phyloP scores from a whole-genome alignment of 352 stramenopile genomes.

The Lagenidium sp. region DNA sequence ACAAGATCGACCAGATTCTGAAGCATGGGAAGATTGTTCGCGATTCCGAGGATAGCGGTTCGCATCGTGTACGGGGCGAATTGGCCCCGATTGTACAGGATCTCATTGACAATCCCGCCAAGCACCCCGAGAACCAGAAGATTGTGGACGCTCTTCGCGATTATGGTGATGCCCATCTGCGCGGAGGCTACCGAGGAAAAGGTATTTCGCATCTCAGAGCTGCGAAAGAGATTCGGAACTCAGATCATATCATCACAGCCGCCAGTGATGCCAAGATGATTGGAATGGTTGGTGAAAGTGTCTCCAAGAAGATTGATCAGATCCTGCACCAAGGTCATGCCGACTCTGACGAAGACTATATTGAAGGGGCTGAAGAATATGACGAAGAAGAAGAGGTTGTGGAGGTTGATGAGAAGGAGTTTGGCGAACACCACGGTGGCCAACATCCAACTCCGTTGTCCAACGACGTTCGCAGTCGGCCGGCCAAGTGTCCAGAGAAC shows the following conservation, averaged over 20 bases:
- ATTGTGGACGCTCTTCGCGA: constrained; percentile 59
- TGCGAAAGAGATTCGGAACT: constrained; percentile 43
- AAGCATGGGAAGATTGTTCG: constrained; percentile 51
- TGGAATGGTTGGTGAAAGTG: constrained; percentile 39
- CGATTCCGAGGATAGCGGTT: constrained; percentile 18
- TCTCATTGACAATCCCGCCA: constrained; percentile 44
- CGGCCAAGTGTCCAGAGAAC: constrained; percentile 34
- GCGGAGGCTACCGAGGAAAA: constrained; percentile 49
- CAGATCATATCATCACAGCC: constrained; percentile 38
- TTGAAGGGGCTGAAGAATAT: constrained; percentile 44
- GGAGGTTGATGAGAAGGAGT: constrained; percentile 14
- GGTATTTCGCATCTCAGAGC: constrained; percentile 73
- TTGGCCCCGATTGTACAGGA: constrained; percentile 65
- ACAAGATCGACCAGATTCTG: constrained; percentile 78
- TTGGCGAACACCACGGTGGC: constrained; percentile 10
- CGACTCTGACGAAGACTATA: constrained; percentile 53
- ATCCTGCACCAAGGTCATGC: constrained; percentile 62
- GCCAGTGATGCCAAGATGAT: constrained; percentile 43
- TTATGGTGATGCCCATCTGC: constrained; percentile 67
- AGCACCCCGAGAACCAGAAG: constrained; percentile 45
- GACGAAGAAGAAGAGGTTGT: constrained; percentile 20
- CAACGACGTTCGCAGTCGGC: constrained; percentile 28
- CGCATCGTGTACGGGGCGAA: constrained; percentile 29
- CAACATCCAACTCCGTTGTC: constrained; percentile 33
- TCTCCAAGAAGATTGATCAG: constrained; percentile 66